These are phyloP conservation scores for Betula pendula DNA, from an alignment of 306 rosid species.

Conservation along the genomic window DNA sequence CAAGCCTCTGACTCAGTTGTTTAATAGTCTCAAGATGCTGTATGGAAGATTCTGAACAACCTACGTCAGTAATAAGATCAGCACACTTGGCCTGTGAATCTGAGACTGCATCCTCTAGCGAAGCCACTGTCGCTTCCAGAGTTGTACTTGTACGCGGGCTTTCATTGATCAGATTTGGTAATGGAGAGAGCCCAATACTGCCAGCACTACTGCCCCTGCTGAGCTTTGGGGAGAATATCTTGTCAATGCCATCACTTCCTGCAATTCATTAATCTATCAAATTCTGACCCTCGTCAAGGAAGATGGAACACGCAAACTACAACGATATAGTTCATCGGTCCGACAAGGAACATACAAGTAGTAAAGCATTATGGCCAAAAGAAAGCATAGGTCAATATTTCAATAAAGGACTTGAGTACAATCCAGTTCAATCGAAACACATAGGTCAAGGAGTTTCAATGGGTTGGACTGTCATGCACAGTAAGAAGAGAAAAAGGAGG, in stretches of 20 bases:
- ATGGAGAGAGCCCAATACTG: conserved; percentile 53
- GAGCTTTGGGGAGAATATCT: conserved; percentile 63
- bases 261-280: conserved; percentile 35
- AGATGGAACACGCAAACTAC: not conserved
- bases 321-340: not conserved
- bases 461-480: not conserved
- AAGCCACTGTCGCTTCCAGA: conserved; percentile 60
- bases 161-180: conserved; percentile 40
- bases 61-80: conserved; percentile 43
- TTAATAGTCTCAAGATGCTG: conserved; percentile 50
- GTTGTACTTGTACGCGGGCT: conserved; percentile 42
- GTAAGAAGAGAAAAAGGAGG: not conserved
- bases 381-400: not conserved
- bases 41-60: conserved; percentile 47
- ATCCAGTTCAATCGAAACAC: not conserved
- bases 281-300: not conserved
- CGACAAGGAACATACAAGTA: not conserved
- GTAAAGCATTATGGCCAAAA: not conserved
- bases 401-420: not conserved
- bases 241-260: conserved; percentile 92
- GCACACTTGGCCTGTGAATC: conserved; percentile 66
- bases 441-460: not conserved
- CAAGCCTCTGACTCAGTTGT: conserved; percentile 66
- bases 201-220: conserved; percentile 52
- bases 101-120: conserved; percentile 62